These are phyloP conservation scores for Heterobasidion parviporum DNA, from an alignment of 1,284 basidiomycete species.

Conservation along the genomic window DNA sequence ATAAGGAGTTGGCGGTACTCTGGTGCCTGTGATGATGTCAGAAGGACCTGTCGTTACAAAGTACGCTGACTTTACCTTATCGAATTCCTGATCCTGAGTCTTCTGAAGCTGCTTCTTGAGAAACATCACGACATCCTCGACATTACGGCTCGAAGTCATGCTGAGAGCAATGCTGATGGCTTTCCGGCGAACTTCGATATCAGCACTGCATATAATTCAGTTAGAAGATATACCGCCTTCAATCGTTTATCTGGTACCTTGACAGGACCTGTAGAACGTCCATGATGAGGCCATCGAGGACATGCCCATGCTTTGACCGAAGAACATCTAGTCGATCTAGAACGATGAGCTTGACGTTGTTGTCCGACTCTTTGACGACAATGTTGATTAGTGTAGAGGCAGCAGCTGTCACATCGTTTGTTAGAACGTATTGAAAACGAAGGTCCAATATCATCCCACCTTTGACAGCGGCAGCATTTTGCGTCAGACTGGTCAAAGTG, in stretches of 20 bases:
- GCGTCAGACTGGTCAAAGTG: slow-evolving; percentile 90
- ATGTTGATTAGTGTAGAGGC: slow-evolving; percentile 87
- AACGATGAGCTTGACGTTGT: slow-evolving; percentile 99
- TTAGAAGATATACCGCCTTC: not conserved
- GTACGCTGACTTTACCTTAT: slow-evolving; percentile 49
- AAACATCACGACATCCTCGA: slow-evolving; percentile 96
- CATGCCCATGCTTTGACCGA: slow-evolving; percentile 83
- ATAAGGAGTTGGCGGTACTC: slow-evolving; percentile 97
- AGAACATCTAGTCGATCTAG: slow-evolving; percentile 87
- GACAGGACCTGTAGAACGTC: slow-evolving; percentile 90
- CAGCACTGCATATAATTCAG: slow-evolving; percentile 48
- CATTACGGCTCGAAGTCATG: slow-evolving; percentile 92
- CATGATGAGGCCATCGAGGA: slow-evolving; percentile 91
- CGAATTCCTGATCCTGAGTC: slow-evolving; percentile 81
- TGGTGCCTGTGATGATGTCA: slow-evolving; percentile 49
- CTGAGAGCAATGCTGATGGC: slow-evolving; percentile 86
- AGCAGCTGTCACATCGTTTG: slow-evolving; percentile 53
- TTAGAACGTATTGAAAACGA: not conserved
- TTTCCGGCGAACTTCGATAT: slow-evolving; percentile 95
- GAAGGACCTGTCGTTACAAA: not conserved
- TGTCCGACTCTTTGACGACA: slow-evolving; percentile 93
- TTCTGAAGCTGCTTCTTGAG: slow-evolving; percentile 97
- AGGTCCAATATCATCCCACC: slow-evolving; percentile 34
- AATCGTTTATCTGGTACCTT: slow-evolving; percentile 34
- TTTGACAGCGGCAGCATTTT: slow-evolving; percentile 95